phyloP scores from a whole-genome alignment of 78 protist genomes.

The Cavenderia fasciculata region DNA sequence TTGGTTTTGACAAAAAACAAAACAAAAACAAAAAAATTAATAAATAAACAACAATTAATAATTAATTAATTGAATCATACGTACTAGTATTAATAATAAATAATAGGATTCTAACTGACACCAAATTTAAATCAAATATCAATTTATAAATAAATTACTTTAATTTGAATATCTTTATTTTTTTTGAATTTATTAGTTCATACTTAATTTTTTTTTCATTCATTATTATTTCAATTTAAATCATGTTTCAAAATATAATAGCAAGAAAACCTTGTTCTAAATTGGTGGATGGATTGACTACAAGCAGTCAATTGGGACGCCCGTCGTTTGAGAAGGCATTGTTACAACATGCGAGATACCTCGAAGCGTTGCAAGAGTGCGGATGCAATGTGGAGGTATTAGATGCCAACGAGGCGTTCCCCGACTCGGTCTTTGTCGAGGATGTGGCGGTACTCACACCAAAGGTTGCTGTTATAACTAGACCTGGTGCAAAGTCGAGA shows the following conservation, averaged over 20 bases:
- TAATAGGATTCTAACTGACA: no score
- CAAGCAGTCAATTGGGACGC: not conserved
- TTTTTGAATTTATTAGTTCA: no score
- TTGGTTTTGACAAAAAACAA: no score
- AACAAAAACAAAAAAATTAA: no score
- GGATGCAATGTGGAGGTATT: not conserved
- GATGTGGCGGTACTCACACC: slow-evolving; percentile 1
- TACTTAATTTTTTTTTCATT: no score
- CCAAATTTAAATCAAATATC: no score
- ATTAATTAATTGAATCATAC: no score
- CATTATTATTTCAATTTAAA: no score
- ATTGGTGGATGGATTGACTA: slow-evolving; percentile 7
- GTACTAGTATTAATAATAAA: no score
- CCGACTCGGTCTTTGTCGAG: slow-evolving; percentile 19
- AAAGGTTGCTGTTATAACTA: not conserved
- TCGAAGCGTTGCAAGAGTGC: not conserved
- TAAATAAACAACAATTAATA: no score
- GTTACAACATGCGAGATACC: not conserved
- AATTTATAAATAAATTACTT: no score
- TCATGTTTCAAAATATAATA: not conserved
- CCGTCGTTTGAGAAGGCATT: slow-evolving; percentile 11
- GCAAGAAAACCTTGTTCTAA: not conserved
- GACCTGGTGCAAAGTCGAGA: slow-evolving; percentile 8
- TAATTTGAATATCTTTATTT: no score
- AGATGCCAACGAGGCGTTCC: not conserved